Percentiles rank a stretch among this genome's conserved stretches.
Evolutionary conservation across 2,329 filamentous ascomycete species (phyloP).

Genomic region (Rhynchosporium graminicola): DNA sequence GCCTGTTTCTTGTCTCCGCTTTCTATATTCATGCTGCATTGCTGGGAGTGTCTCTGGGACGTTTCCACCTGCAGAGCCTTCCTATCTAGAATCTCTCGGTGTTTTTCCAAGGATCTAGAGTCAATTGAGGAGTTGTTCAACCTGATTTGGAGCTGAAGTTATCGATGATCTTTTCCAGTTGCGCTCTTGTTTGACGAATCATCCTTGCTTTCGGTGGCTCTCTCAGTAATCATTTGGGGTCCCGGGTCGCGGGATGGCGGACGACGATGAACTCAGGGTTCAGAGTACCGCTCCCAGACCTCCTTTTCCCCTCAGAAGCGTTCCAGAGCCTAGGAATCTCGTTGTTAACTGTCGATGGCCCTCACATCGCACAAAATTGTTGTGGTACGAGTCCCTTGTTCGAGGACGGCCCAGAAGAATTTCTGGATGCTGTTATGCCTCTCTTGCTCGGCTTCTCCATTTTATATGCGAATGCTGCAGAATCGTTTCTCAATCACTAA

Average conservation of each 20-base stretch:
- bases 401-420: not conserved
- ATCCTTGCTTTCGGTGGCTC: not conserved
- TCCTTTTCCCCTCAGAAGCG: not conserved
- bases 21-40: not conserved
- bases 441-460: too few species aligned
- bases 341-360: not conserved
- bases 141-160: not conserved
- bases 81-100: not conserved
- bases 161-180: slow-evolving; percentile 5
- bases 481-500: not conserved
- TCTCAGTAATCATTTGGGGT: not conserved
- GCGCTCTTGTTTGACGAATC: not conserved
- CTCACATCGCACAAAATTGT: not conserved
- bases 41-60: not conserved
- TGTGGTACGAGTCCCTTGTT: not conserved
- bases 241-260: not conserved
- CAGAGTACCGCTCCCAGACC: not conserved
- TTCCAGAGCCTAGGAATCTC: not conserved
- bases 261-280: not conserved
- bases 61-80: not conserved
- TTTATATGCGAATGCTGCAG: not conserved
- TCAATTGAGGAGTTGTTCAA: not conserved
- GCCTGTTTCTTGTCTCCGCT: not conserved
- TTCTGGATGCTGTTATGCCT: not conserved
- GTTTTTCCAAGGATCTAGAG: not conserved